phyloP scores from a whole-genome alignment of 2,329 filamentous ascomycete species.

The Hysterium pulicare region DNA sequence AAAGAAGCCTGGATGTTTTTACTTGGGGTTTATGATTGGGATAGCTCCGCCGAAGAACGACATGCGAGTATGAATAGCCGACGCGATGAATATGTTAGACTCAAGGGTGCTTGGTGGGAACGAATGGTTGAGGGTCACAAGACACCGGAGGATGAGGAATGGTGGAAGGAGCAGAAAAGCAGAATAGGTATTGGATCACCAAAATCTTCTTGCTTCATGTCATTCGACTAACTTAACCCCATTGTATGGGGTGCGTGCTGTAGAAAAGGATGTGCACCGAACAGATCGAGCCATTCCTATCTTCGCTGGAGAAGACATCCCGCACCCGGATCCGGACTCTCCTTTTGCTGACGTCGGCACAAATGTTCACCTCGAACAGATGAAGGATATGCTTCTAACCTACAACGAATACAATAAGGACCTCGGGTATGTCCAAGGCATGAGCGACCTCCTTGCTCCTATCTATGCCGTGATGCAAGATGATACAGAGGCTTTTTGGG shows the following conservation, averaged over 20 bases:
- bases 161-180: constrained; percentile 92
- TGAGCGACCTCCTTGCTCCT: constrained; percentile 93
- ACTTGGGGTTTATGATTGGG: constrained; percentile 88
- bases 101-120: constrained; percentile 98
- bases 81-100: constrained; percentile 86
- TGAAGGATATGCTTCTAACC: constrained; percentile 98
- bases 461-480: constrained; percentile 98
- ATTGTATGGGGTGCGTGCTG: constrained; percentile 52
- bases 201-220: neutral
- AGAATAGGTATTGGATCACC: constrained; percentile 73
- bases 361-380: constrained; percentile 95
- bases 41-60: constrained; percentile 81
- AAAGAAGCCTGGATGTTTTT: constrained; percentile 98
- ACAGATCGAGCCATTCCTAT: constrained; percentile 94
- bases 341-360: constrained; percentile 91
- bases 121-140: constrained; percentile 78
- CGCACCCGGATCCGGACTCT: constrained; percentile 92
- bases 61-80: constrained; percentile 79
- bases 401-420: constrained; percentile 98
- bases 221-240: constrained; percentile 46
- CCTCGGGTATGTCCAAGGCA: constrained; percentile 95
- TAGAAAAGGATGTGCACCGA: constrained; percentile 97
- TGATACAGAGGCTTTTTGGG: constrained; percentile 96
- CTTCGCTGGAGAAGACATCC: constrained; percentile 93
- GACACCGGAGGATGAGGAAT: constrained; percentile 79